Base-by-base conservation (phyloP, 306 rosid genomes). In the Prunus campanulata region DNA sequence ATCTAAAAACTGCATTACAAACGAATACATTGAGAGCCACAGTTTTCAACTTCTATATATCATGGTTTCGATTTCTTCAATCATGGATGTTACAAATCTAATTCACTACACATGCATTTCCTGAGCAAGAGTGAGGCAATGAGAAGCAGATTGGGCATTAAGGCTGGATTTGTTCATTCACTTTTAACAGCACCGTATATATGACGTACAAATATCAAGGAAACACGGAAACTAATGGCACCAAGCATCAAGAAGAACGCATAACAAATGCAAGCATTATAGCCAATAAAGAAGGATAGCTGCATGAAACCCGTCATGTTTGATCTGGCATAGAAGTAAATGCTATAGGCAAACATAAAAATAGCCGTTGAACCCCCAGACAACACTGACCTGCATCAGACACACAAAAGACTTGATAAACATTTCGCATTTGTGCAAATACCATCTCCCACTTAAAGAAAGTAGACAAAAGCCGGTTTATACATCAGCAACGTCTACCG, bases 191-290 rank as follows among this genome's bases (percentile, higher is more conserved):
- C 81, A 20, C 76, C 81, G 68, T 90, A 89, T 61, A 90, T 82
- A 66, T 74, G 88, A 74, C 85, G 87, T 85, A 94, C 90, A 79
- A 94, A 91, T 60, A 91, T 66, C 70, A 89, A 70, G 39, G 97
- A 86, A 77, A 85, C 85, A 20, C 75, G 83, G 85, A 91, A 94
- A 76, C 98, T 85, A 62, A 94, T 80, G 20, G 86, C 64, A 35
- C 94, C 96, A 25, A 94, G 87, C 85, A 92, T 79, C 71, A 92
- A 78, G 93, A 92, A 92, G 93, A 90, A 84, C 46, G 91, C 93
- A 48, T 86, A 92, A 72, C 92, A 91, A 51, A 93, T 27, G 85
- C 97, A 88, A 54, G 93, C 96, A 77, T 85, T 93, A 42, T 91
- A 91, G 60, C 98, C 97, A 70, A 93, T 8, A 64, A 94, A 94